A percentile compares a stretch with the other conserved stretches of the same genome.
phyloP scores from a whole-genome alignment of 2,329 filamentous ascomycete species.

The Cercospora janseana region DNA sequence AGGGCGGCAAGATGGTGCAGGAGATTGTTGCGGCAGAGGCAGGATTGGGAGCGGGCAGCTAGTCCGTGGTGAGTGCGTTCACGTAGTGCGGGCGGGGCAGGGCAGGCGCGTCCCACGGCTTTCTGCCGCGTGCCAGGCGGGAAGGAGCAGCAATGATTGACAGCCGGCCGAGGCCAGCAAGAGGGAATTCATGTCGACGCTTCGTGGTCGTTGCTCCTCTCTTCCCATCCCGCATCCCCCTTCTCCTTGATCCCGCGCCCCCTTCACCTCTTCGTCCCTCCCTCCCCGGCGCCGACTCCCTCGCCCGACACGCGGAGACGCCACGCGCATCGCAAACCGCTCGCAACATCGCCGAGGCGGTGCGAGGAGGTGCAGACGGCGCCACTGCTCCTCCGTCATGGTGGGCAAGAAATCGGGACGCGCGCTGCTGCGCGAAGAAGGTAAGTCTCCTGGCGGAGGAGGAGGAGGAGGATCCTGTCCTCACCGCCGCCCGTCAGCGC shows the following conservation, averaged over 20 bases:
- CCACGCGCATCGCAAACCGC: slow-evolving; percentile 7
- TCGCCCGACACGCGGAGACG: too few relatives aligned
- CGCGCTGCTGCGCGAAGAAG: slow-evolving; percentile 61
- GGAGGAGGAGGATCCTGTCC: too few relatives aligned
- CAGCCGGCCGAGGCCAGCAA: too few relatives aligned
- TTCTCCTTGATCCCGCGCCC: too few relatives aligned
- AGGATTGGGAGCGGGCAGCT: not conserved
- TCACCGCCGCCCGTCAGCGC: slow-evolving; percentile 22
- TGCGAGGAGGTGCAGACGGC: not conserved
- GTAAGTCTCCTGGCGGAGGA: too few relatives aligned
- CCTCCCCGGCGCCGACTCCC: not conserved
- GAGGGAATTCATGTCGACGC: too few relatives aligned
- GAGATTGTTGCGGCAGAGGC: not conserved
- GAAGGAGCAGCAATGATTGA: not conserved
- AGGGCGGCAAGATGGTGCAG: not conserved
- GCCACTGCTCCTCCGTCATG: slow-evolving; percentile 43
- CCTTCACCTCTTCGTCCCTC: not conserved
- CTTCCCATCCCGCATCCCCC: too few relatives aligned
- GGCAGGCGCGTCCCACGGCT: not conserved
- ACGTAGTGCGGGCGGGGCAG: not conserved
- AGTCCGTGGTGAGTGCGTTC: not conserved
- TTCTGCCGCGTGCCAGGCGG: not conserved
- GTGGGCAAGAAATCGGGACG: slow-evolving; percentile 66
- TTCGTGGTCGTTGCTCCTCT: not conserved
- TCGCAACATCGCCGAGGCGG: not conserved